Evolutionary conservation across 305 asterid species (phyloP), one percentile per base, ranked within the genome.

Genomic region (Fraxinus latifolia): DNA sequence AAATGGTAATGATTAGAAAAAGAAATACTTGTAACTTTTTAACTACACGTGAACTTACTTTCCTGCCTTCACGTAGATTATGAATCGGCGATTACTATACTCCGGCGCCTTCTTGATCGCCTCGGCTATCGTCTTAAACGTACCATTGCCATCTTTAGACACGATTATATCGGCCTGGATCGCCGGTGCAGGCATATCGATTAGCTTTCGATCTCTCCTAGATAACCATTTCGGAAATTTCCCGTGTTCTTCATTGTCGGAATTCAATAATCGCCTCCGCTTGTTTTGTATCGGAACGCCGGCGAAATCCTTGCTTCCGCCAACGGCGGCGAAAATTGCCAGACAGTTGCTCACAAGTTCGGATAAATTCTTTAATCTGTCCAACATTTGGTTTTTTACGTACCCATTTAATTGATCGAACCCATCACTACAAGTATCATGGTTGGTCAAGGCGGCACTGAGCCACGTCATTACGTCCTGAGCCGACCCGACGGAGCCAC

Each of bases 21-120:
- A 62, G 25, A 19, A 1, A 27, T 62, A 62, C 33, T 23, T 7
- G 11, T 2, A 15, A 62, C 32, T 81, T 68, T 76, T 32, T 58
- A 85, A 82, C 32, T 5, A 74, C 81, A 82, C 65, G 89, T 86
- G 91, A 88, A 89, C 93, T 90, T 93, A 96, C 98, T 80, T 93
- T 91, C 99, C 99, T 75, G 97, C 98, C 91, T 86, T 96, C 85
- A 96, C 95, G 93, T 93, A 96, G 86, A 96, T 96, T 14, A 94
- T 88, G 58, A 90, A 83, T 39, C 99, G 89, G 15, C 90, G 90
- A 23, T 8, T 81, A 34, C 97, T 82, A 62, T 90, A 39, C 77
- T 92, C 92, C 31, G 98, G 99, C 91, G 90, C 99, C 89, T 89
- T 90, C 74, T 94, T 92, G 53, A 96, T 96, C 80, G 99, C 99